Evolutionary conservation across 768 basidiomycete species (phyloP), one percentile per base, ranked within the genome.

Genomic region (Pholiota conissans): DNA sequence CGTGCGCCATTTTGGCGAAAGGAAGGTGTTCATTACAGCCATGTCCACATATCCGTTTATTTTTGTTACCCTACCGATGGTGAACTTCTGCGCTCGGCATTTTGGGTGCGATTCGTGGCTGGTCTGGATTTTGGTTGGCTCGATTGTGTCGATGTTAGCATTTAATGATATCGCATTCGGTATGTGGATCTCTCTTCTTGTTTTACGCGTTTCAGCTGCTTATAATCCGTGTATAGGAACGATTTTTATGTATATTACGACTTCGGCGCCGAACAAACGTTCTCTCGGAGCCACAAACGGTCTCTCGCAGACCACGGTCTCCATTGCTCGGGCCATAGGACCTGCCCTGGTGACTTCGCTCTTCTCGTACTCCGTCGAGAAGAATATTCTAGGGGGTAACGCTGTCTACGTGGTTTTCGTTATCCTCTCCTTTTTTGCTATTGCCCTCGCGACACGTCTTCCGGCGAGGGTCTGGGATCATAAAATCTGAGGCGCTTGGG

Each of bases 271-370:
- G 0, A 77, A 77, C 54, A 80, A 76, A 60, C 72, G 69, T 5
- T 79, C 79, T 0, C 71, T 84, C 3, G 84, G 84, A 22, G 77
- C 79, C 0, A 78, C 76, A 9, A 80, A 84, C 56, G 84, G 84
- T 8, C 66, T 85, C 14, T 74, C 73, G 0, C 78, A 79, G 58
- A 82, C 76, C 14, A 69, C 73, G 1, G 75, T 74, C 1, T 76
- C 80, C 2, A 67, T 78, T 9, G 74, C 77, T 0, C 76, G 81
- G 39, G 81, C 80, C 3, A 71, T 84, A 20, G 82, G 81, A 1
- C 83, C 84, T 0, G 76, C 74, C 1, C 37, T 77, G 30, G 68
- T 77, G 4, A 80, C 83, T 0, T 83, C 83, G 0, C 63, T 82
- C n/a, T 84, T 84, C 55, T 81, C 84, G 1, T 62, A 77, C 27